Percentiles rank a stretch among this genome's conserved stretches.
Evolutionary conservation across 306 rosid species (phyloP).

Genomic region (Vachellia collinsii): DNA sequence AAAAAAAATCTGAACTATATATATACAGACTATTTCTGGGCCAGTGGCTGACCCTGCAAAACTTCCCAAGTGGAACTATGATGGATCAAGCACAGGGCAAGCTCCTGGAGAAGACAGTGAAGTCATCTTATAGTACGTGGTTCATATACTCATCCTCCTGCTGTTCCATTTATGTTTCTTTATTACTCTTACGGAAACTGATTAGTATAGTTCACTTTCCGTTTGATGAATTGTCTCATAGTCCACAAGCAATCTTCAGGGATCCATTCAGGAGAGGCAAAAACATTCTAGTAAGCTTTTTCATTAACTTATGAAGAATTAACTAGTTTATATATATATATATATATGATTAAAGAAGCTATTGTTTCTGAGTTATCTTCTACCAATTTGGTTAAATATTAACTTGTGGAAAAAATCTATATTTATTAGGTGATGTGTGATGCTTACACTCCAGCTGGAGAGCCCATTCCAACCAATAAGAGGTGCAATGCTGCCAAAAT

Average conservation of each 20-base stretch:
- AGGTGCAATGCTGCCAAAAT: conserved; percentile 62
- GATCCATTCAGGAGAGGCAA: conserved; percentile 71
- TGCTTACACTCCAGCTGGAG: conserved; percentile 67
- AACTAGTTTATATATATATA: not conserved
- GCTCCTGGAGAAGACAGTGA: conserved; percentile 78
- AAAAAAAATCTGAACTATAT: not conserved
- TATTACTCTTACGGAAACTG: not conserved
- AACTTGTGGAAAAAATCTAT: not conserved
- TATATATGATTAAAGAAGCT: not conserved
- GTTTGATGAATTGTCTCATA: conserved; percentile 11
- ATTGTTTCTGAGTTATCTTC: not conserved
- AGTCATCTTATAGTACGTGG: conserved; percentile 63
- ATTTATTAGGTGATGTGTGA: conserved; percentile 59
- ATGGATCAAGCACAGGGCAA: conserved; percentile 76
- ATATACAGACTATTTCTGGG: conserved; percentile 58
- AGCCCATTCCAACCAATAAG: conserved; percentile 64
- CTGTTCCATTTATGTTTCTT: not conserved
- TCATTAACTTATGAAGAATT: not conserved
- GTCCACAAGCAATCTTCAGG: conserved; percentile 72
- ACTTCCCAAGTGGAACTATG: conserved; percentile 72
- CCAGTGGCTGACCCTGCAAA: conserved; percentile 64
- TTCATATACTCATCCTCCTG: not conserved
- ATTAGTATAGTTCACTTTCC: not conserved
- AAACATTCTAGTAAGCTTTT: conserved; percentile 60
- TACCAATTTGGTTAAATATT: not conserved